Base-by-base conservation (phyloP, 2,329 filamentous ascomycete genomes). In the Hirsutella thompsonii region DNA sequence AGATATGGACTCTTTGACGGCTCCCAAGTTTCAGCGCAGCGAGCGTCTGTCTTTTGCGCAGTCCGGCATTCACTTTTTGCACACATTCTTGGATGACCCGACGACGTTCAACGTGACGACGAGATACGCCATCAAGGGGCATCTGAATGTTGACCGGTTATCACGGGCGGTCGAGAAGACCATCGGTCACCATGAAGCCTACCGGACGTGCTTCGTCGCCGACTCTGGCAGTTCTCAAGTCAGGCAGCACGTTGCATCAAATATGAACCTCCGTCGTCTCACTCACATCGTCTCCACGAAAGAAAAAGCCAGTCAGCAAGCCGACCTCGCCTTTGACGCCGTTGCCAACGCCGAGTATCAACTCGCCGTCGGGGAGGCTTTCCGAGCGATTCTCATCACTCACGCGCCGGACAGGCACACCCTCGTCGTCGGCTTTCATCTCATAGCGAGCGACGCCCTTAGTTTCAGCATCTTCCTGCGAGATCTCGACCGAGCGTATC, bases 371-470 rank as follows among this genome's bases (percentile, higher is more conserved):
- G 62, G 64, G 9, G 49, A 64, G 4, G 39, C 49, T 2, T 40
- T 66, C 5, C 49, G 54, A 5, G 47, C 66, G 3, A 40, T 49
- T 3, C 49, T 69, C 2, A 49, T 70, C 4, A 51, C 60, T 0
- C 49, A 42, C 55, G 10, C 56, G 55, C 0, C 44, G 51, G 1
- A 52, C 0, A 40, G 45, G 8, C 63, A 70, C 45, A 63, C 55
- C 46, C 44, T 74, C 2, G 37, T 76, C 0, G 42, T 74, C 11
- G 57, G 55, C 5, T 61, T 59, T 34, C 70, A 74, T 44, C 70
- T 74, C 48, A 72, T 75, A 30, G 55, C 60, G 34, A 63, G 74
- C 58, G 72, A 76, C 44, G 68, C 65, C 1, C 47, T 65, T 29
- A 68, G 68, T 39, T 62, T 61, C 10, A 49, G 65, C 20, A 46